A percentile compares a stretch with the other conserved stretches of the same genome.
Evolutionary conservation across 2,329 filamentous ascomycete genomes (phyloP).

Genomic region (Cyphellophora europaea): DNA sequence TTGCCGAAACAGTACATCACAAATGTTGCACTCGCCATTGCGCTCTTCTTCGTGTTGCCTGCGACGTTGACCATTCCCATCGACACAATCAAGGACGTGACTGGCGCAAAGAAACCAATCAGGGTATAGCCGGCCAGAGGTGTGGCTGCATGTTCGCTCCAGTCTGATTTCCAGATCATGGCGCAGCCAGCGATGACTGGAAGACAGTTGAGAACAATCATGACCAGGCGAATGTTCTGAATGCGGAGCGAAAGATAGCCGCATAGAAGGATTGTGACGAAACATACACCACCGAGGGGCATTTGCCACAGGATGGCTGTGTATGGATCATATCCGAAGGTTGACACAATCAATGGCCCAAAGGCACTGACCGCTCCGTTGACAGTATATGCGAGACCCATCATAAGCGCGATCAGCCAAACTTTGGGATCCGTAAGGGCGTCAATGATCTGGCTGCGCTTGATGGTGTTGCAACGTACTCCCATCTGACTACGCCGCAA

Average conservation of each 20-base stretch:
- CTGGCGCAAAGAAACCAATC: slow-evolving; percentile 63
- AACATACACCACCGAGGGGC: slow-evolving; percentile 60
- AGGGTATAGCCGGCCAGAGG: slow-evolving; percentile 64
- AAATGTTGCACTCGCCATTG: slow-evolving; percentile 65
- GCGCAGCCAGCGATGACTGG: slow-evolving; percentile 66
- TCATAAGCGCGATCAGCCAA: slow-evolving; percentile 57
- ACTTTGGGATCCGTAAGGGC: slow-evolving; percentile 51
- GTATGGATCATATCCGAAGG: slow-evolving; percentile 56
- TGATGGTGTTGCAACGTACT: slow-evolving; percentile 52
- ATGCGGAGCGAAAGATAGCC: slow-evolving; percentile 55
- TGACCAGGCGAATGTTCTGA: slow-evolving; percentile 54
- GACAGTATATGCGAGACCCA: slow-evolving; percentile 60
- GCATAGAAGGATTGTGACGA: slow-evolving; percentile 55
- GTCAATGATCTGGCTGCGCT: slow-evolving; percentile 49
- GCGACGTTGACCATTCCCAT: slow-evolving; percentile 60
- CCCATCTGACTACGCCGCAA: slow-evolving; percentile 55
- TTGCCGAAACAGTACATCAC: slow-evolving; percentile 69
- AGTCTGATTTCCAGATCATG: slow-evolving; percentile 61
- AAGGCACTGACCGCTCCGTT: slow-evolving; percentile 65
- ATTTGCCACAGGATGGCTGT: slow-evolving; percentile 66
- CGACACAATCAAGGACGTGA: slow-evolving; percentile 53
- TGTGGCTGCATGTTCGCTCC: slow-evolving; percentile 55
- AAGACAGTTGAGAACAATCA: slow-evolving; percentile 58
- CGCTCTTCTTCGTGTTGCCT: slow-evolving; percentile 68
- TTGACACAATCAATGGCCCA: slow-evolving; percentile 61